These are phyloP conservation scores for Diplogelasinospora grovesii DNA, from an alignment of 495 filamentous ascomycete species.

Conservation along the genomic window DNA sequence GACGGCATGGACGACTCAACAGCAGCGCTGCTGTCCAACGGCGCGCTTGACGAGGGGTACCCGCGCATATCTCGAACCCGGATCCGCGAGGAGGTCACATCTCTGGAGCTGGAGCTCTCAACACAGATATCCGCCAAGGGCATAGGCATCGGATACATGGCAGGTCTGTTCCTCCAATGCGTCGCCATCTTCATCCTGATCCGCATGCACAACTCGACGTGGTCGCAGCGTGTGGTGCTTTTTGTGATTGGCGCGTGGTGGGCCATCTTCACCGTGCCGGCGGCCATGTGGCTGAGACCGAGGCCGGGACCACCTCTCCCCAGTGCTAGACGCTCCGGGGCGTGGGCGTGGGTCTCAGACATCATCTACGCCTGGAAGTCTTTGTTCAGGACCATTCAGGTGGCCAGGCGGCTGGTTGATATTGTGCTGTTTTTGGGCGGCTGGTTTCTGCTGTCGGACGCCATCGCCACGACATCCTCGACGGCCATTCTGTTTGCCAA, in stretches of 20 bases:
- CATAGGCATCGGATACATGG: constrained; percentile 85
- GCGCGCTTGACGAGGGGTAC: constrained; percentile 24
- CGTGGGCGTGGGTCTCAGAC: constrained; percentile 48
- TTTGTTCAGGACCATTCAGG: constrained; percentile 68
- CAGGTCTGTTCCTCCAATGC: constrained; percentile 72
- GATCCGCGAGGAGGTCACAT: constrained; percentile 42
- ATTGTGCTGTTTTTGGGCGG: constrained; percentile 80
- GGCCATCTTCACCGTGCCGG: constrained; percentile 85
- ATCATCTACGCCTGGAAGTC: constrained; percentile 78
- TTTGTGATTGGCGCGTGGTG: constrained; percentile 92
- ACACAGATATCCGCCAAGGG: constrained; percentile 83
- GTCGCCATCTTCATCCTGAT: constrained; percentile 68
- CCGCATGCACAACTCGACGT: constrained; percentile 62
- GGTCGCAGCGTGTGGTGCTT: constrained; percentile 73
- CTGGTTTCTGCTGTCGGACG: constrained; percentile 93
- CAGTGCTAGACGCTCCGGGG: constrained; percentile 20
- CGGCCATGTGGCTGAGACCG: constrained; percentile 82
- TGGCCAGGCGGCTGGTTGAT: constrained; percentile 76
- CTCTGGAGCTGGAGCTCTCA: constrained; percentile 65
- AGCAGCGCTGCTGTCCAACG: constrained; percentile 33
- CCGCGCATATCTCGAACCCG: constrained; percentile 28
- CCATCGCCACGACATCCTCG: constrained; percentile 89
- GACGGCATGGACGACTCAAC: constrained; percentile 34
- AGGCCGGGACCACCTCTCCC: constrained; percentile 79
- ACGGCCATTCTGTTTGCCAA: constrained; percentile 95